A percentile compares a stretch with the other conserved stretches of the same genome.
These are phyloP conservation scores for Fusarium luffae DNA, from an alignment of 2,329 filamentous ascomycete species.

Conservation along the genomic window DNA sequence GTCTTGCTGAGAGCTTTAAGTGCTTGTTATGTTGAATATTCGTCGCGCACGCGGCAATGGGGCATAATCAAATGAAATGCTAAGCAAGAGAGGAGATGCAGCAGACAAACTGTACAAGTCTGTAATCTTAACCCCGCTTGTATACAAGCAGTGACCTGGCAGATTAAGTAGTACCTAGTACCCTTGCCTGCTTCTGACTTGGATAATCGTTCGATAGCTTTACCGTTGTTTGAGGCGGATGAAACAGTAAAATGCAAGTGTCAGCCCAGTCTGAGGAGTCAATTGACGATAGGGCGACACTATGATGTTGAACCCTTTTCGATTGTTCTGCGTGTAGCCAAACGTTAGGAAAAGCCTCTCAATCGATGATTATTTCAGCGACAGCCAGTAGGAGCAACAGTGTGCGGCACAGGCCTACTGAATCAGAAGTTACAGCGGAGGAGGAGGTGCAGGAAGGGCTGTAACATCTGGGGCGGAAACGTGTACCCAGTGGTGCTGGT, in stretches of 20 bases:
- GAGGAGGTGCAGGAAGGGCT: not conserved
- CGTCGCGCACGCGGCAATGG: not conserved
- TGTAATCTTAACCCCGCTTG: not conserved
- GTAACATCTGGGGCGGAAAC: not conserved
- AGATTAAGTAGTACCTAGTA: not conserved
- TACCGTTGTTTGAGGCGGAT: not conserved
- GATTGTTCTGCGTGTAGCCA: not conserved
- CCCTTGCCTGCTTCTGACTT: not conserved
- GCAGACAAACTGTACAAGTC: not conserved
- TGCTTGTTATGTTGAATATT: not conserved
- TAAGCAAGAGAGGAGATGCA: not conserved
- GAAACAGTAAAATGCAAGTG: slow-evolving; percentile 26
- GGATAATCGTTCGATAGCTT: not conserved
- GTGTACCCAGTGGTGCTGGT: not conserved
- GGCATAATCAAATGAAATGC: slow-evolving; percentile 6
- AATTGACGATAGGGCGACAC: not conserved
- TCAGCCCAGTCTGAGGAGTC: slow-evolving; percentile 17
- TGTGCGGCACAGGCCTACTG: slow-evolving; percentile 9
- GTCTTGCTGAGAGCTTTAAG: not conserved
- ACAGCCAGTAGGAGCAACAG: not conserved
- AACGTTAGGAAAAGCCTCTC: not conserved
- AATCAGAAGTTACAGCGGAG: not conserved
- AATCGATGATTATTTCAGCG: not conserved
- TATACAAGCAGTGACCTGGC: not conserved
- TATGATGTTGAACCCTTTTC: slow-evolving; percentile 11